Conservation (phyloP, 371 early-diverging fungal species). For the Haplosporangium sp. region DNA sequence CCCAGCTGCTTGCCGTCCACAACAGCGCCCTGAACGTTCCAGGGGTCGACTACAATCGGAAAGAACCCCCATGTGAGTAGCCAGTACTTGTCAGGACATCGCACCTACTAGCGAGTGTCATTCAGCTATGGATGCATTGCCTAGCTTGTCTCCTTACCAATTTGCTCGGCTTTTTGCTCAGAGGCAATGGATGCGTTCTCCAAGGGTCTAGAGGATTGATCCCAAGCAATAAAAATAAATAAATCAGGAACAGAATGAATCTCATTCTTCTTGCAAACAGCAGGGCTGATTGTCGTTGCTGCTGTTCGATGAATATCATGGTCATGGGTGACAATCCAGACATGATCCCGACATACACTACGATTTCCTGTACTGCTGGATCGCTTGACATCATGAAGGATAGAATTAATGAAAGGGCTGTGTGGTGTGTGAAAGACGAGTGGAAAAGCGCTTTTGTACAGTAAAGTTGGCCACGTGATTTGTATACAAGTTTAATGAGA, state of each 20-base stretch:
- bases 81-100: no score
- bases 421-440: not conserved
- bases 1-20: slow-evolving; percentile 88
- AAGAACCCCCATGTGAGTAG: no score
- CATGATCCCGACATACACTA: slow-evolving; percentile 19
- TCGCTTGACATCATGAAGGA: slow-evolving; percentile 43
- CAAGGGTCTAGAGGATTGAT: slow-evolving; percentile 27
- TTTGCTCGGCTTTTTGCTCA: slow-evolving; percentile 38
- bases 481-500: not conserved
- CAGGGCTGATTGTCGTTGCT: not conserved
- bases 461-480: slow-evolving; percentile 8
- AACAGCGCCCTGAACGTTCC: slow-evolving; percentile 96
- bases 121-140: not conserved
- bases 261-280: slow-evolving; percentile 14
- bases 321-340: not conserved
- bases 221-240: not conserved
- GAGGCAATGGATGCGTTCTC: slow-evolving; percentile 32
- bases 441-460: not conserved
- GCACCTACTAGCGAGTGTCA: no score
- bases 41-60: slow-evolving; percentile 84
- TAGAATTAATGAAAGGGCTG: not conserved
- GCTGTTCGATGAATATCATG: not conserved
- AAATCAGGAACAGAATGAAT: slow-evolving; percentile 5
- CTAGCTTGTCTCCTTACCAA: slow-evolving; percentile 21
- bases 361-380: slow-evolving; percentile 37